Evolutionary conservation across 345 rosid species (phyloP).

Genomic region (Adansonia digitata): DNA sequence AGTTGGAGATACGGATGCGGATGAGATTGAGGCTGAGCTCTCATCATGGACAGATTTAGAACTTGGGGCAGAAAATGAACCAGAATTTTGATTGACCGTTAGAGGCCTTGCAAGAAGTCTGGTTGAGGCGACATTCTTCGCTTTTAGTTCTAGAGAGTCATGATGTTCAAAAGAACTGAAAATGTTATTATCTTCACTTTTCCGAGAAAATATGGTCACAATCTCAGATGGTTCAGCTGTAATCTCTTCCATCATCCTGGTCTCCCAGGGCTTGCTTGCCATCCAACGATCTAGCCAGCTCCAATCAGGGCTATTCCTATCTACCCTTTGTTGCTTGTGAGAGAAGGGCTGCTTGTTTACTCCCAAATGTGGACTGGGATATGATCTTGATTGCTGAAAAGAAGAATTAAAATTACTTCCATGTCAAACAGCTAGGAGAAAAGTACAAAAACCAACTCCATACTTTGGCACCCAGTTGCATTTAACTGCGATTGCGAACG

Average conservation of each 20-base stretch:
- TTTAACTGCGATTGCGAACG: too few species aligned
- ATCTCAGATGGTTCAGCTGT: too few species aligned
- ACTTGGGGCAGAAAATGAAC: constrained; percentile 47
- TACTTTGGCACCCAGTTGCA: background rate
- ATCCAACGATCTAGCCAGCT: constrained; percentile 77
- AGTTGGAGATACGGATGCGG: constrained; percentile 49
- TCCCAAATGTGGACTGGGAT: constrained; percentile 51
- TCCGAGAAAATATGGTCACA: constrained; percentile 37
- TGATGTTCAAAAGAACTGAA: constrained; percentile 33
- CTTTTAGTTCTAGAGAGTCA: constrained; percentile 49
- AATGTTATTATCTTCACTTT: constrained; percentile 41
- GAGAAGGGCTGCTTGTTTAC: constrained; percentile 32
- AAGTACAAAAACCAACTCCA: background rate
- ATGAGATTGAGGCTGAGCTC: constrained; percentile 51
- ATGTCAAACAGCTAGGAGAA: background rate
- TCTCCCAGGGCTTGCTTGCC: constrained; percentile 76
- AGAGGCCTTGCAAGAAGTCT: constrained; percentile 54
- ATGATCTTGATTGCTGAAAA: constrained; percentile 46
- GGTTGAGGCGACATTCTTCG: constrained; percentile 45
- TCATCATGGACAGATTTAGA: constrained; percentile 48
- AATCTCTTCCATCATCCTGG: constrained; percentile 37
- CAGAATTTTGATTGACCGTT: constrained; percentile 15
- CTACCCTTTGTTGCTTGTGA: constrained; percentile 29
- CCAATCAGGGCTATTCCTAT: constrained; percentile 44
- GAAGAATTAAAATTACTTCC: background rate